Base-by-base conservation (phyloP, 2,329 filamentous ascomycete species). In the Calonectria pteridis region DNA sequence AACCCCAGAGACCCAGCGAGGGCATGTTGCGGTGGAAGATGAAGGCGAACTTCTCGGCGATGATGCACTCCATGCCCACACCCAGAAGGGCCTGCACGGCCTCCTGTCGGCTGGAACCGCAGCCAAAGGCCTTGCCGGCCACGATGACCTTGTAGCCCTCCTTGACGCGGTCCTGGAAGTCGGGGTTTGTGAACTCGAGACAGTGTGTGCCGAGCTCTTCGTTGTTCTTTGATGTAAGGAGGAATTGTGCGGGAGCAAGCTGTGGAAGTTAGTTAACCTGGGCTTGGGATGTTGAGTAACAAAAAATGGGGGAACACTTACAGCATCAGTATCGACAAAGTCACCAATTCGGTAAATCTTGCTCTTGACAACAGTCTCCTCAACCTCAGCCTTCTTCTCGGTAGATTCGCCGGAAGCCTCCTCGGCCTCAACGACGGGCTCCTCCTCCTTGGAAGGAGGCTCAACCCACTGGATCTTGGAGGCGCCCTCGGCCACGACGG, bases 321-420 rank as follows among this genome's bases (percentile, higher is more conserved):
- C 29, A n/a, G 62, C 62, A 33, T 64, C 62, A 4, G 62, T 64
- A 16, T 64, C 62, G n/a, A 64, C 62, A n/a, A 64, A 64, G 26
- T 64, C 62, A 33, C 62, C 62, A 5, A 64, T 28, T 49, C 62
- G 23, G 62, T 64, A 64, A n/a, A 64, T 64, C 62, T 64, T 64
- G 62, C 62, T 64, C 37, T 64, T 64, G 3, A 64, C 62, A 31
- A 64, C 62, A 16, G 43, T 64, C 62, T 62, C 55, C 35, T 62
- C 55, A 28, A 7, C 62, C 20, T 64, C 43, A 3, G 3, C 16
- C 62, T 64, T 49, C 62, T 64, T 46, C 37, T 46, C 43, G 6
- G 3, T 6, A 6, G 55, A 10, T 35, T 62, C 55, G 31, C 4
- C 7, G n/a, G 33, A 14, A n/a, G 23, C n/a, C 35, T 62, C 55